These are phyloP conservation scores for Saitozyma podzolica DNA, from an alignment of 768 basidiomycete genomes.

Conservation along the genomic window DNA sequence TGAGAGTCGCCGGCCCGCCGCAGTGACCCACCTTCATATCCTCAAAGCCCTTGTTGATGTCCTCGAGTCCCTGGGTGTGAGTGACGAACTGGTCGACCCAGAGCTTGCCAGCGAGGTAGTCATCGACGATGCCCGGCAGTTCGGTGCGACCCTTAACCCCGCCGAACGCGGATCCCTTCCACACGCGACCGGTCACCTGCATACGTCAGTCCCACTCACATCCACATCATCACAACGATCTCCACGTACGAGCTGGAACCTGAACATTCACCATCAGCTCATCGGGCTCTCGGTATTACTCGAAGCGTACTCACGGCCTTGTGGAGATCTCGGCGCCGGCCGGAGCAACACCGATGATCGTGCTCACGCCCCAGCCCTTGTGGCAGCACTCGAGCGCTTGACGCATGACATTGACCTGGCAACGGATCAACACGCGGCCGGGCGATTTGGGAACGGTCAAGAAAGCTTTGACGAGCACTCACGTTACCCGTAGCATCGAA, in stretches of 20 bases:
- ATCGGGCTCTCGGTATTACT: not conserved
- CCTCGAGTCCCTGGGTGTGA: slow-evolving; percentile 70
- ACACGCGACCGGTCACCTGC: slow-evolving; percentile 55
- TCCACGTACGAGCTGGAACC: slow-evolving; percentile 27
- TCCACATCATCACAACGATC: no score
- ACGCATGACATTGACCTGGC: slow-evolving; percentile 85
- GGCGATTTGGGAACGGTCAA: no score
- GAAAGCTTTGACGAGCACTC: slow-evolving; percentile 31
- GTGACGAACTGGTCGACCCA: slow-evolving; percentile 93
- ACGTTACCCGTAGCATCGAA: slow-evolving; percentile 96
- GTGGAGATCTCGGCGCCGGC: slow-evolving; percentile 94
- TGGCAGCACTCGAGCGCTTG: slow-evolving; percentile 97
- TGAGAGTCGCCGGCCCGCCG: slow-evolving; percentile 1
- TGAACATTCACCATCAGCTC: not conserved
- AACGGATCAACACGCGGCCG: not conserved
- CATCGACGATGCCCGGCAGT: slow-evolving; percentile 84
- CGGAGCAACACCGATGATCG: slow-evolving; percentile 93
- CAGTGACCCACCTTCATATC: slow-evolving; percentile 88
- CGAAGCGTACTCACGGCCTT: slow-evolving; percentile 63
- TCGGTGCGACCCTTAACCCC: slow-evolving; percentile 98
- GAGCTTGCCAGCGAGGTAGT: slow-evolving; percentile 52
- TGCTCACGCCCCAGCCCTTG: slow-evolving; percentile 98
- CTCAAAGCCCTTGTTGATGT: slow-evolving; percentile 84
- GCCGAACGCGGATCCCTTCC: slow-evolving; percentile 95
- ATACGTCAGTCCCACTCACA: no score